These are phyloP conservation scores for Leccinum imitatum DNA, from an alignment of 768 basidiomycete genomes.

Conservation along the genomic window DNA sequence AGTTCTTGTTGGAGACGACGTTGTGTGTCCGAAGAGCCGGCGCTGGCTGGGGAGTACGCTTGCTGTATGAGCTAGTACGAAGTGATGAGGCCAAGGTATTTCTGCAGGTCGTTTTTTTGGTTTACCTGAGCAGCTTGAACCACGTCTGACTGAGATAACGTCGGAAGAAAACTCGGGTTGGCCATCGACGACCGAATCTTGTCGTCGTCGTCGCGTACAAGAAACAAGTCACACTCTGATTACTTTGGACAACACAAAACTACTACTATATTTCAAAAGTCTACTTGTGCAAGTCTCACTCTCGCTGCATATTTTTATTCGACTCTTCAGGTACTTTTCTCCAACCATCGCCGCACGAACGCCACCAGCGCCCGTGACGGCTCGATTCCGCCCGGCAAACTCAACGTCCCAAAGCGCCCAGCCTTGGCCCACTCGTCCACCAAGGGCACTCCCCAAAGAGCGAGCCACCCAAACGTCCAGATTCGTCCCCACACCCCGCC, in stretches of 20 bases:
- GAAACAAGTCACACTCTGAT: no score
- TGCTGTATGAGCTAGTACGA: background rate
- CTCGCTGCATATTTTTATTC: no score
- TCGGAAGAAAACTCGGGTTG: conserved; percentile 46
- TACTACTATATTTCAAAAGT: no score
- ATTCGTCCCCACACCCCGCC: conserved; percentile 46
- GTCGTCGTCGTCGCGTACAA: no score
- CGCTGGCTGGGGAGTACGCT: no score
- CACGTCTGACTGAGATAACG: conserved; percentile 50
- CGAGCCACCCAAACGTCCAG: conserved; percentile 52
- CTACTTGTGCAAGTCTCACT: no score
- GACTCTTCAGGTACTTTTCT: no score
- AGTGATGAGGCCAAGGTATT: conserved; percentile 10
- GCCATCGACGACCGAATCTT: conserved; percentile 18
- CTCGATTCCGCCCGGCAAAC: conserved; percentile 13
- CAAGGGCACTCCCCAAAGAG: conserved; percentile 46
- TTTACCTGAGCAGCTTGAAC: conserved; percentile 60
- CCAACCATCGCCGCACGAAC: conserved; percentile 2
- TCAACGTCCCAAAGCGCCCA: conserved; percentile 14
- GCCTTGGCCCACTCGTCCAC: conserved; percentile 37
- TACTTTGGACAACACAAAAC: no score
- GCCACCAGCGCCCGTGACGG: conserved; percentile 31
- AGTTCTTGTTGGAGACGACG: conserved; percentile 68
- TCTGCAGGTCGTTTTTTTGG: conserved; percentile 19
- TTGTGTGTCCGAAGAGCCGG: conserved; percentile 56